Evolutionary conservation across 495 filamentous ascomycete species (phyloP).

Genomic region (Podospora australis): DNA sequence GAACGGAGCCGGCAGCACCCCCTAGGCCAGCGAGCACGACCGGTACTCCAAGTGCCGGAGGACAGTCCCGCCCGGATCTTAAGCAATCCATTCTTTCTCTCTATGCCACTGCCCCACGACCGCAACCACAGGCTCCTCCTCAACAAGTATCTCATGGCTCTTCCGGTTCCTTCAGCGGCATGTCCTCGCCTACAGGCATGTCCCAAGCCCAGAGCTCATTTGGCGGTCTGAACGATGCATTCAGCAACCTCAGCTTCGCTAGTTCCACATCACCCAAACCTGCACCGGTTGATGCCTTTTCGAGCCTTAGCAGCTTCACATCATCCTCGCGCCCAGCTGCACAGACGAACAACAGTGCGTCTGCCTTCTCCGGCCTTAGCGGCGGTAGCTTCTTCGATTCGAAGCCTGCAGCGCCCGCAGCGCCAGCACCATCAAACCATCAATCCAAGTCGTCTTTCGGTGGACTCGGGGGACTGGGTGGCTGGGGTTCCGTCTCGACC

Average conservation of each 20-base stretch:
- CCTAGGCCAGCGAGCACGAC: constrained; percentile 67
- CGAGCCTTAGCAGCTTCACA: constrained; percentile 60
- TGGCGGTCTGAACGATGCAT: constrained; percentile 79
- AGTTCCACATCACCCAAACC: constrained; percentile 48
- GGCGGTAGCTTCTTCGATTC: constrained; percentile 79
- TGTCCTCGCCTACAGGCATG: constrained; percentile 45
- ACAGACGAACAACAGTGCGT: constrained; percentile 38
- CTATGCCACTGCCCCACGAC: constrained; percentile 76
- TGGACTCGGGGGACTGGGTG: constrained; percentile 38
- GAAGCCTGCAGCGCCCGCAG: no score
- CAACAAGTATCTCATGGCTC: constrained; percentile 44
- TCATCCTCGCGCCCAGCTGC: constrained; percentile 47
- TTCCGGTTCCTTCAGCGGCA: constrained; percentile 44
- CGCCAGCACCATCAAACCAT: constrained; percentile 44
- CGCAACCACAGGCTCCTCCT: constrained; percentile 49
- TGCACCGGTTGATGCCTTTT: constrained; percentile 60
- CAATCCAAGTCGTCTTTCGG: constrained; percentile 44
- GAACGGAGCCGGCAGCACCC: constrained; percentile 56
- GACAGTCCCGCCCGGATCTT: constrained; percentile 80
- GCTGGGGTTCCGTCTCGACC: constrained; percentile 50
- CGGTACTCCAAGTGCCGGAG: constrained; percentile 48
- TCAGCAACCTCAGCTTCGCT: constrained; percentile 71
- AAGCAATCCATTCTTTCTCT: constrained; percentile 96
- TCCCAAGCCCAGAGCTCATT: constrained; percentile 46
- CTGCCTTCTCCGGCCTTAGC: constrained; percentile 50